Evolutionary conservation across 2,329 filamentous ascomycete species (phyloP), one percentile per base, ranked within the genome.

Genomic region (Helminthosporium solani): DNA sequence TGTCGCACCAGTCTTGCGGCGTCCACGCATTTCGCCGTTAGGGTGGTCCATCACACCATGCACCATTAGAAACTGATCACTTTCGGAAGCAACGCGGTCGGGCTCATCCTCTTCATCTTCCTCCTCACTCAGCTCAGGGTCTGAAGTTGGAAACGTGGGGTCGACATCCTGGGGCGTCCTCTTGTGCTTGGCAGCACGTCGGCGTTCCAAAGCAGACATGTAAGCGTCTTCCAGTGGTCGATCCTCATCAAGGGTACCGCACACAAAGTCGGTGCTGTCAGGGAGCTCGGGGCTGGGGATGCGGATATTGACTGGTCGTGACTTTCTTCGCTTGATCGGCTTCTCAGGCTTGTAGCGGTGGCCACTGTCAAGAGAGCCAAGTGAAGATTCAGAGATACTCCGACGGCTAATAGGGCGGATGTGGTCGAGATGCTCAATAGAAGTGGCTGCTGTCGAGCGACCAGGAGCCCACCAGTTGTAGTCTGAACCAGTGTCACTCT

Each of bases 231-330:
- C 94, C n/a, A 97, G 74, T 2, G 90, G 90, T 35, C 90, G 85
- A 63, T 99, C 94, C 70, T 99, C 94, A 56, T 99, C 94, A 16
- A 99, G 78, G 1, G 94, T 99, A 47, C 94, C 94, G 63, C 94
- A 97, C n/a, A 99, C 94, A 57, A 99, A 99, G 69, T 99, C 94
- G 12, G 94, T 97, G 71, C 91, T 96, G 69, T 99, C 94, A 1
- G 94, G 94, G 9, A 99, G 78, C 64, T 96, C 90, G 2, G 89
- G 88, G 1, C 87, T 88, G 15, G 66, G 63, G 31, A 83, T 79
- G 18, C 85, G 85, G 56, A 85, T 83, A 52, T 79, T 82, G 37
- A 71, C 63, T 33, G 74, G 75, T 34, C 67, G 75, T 78, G 77
- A 74, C 69, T 70, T 59, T 68, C 76, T 66, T 20, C 61, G 62